Evolutionary conservation across 2,329 filamentous ascomycete genomes (phyloP).

Genomic region (Tolypocladium inflatum): DNA sequence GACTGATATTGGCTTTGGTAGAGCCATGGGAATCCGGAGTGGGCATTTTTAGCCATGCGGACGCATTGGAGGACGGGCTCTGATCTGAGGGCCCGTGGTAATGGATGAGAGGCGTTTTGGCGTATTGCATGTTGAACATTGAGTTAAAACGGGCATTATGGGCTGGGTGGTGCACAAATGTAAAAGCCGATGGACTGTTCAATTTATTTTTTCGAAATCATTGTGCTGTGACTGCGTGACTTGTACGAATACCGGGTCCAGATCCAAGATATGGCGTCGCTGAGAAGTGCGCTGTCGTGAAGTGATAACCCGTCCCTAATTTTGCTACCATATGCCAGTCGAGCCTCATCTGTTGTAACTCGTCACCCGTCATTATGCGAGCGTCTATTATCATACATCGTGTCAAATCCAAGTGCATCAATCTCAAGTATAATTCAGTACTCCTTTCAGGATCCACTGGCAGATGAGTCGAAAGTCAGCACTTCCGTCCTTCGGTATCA

Average conservation of each 20-base stretch:
- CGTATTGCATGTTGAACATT: background rate
- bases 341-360: background rate
- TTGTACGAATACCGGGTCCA: background rate
- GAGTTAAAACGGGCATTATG: background rate
- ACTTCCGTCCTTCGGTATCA: background rate
- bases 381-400: background rate
- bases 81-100: background rate
- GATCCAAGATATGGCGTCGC: background rate
- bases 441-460: constrained; percentile 56
- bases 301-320: background rate
- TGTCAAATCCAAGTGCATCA: background rate
- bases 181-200: background rate
- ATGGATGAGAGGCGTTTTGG: background rate
- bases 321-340: background rate
- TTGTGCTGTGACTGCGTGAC: too few relatives aligned
- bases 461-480: background rate
- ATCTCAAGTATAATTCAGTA: constrained; percentile 28
- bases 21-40: background rate
- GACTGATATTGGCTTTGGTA: background rate
- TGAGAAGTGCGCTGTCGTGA: background rate
- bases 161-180: background rate
- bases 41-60: background rate
- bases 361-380: background rate
- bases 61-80: background rate
- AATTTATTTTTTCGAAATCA: background rate